Conservation (phyloP, 441 rosid genomes). For the Eruca vesicaria region DNA sequence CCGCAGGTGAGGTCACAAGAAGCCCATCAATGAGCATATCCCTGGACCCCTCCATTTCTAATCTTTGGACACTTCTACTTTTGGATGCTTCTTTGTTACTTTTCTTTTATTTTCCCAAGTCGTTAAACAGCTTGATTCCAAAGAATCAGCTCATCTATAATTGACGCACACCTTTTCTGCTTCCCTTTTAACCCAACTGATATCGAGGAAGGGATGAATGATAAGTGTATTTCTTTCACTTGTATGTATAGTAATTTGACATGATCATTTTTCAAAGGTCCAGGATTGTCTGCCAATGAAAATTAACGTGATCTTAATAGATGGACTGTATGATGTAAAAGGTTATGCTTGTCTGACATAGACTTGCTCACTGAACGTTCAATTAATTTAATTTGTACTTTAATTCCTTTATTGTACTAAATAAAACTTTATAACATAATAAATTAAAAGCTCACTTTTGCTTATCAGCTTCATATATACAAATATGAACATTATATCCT, state of each 20-base stretch:
- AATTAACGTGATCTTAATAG: not conserved
- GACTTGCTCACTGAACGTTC: not conserved
- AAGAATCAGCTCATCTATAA: slow-evolving; percentile 11
- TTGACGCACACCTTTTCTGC: slow-evolving; percentile 9
- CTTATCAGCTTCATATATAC: not conserved
- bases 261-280: slow-evolving; percentile 21
- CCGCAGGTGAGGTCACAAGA: slow-evolving; percentile 15
- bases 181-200: slow-evolving; percentile 19
- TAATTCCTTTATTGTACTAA: not conserved
- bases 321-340: slow-evolving; percentile 3
- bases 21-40: slow-evolving; percentile 1
- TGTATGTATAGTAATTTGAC: not conserved
- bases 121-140: slow-evolving; percentile 17
- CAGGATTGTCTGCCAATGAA: slow-evolving; percentile 11
- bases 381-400: not conserved
- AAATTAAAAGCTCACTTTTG: not conserved
- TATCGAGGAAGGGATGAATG: not conserved
- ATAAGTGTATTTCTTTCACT: not conserved
- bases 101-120: not conserved
- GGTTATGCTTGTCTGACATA: not conserved
- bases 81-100: slow-evolving; percentile 2
- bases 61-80: slow-evolving; percentile 17
- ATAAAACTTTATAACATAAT: not conserved
- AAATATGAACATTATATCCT: not conserved
- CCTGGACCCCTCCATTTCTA: not conserved